Conservation (phyloP, 208 protist species). For the Acanthamoeba castellanii region DNA sequence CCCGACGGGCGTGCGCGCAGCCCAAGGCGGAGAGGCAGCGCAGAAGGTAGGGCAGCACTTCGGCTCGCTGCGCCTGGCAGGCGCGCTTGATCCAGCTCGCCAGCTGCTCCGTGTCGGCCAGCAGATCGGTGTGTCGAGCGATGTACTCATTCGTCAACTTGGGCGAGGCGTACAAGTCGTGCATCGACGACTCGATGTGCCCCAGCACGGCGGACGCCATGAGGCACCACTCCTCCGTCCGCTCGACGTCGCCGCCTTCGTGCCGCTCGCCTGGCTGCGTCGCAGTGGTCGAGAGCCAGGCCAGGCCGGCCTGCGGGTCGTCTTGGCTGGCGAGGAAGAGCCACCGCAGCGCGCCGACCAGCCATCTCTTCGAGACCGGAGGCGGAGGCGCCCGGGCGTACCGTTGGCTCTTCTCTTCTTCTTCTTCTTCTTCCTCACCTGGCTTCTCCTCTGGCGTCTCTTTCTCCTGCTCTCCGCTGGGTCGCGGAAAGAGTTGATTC, state of each 20-base stretch:
- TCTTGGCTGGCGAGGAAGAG: background rate
- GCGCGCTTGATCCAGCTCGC: background rate
- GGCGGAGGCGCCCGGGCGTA: too few species aligned
- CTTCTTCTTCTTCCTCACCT: too few species aligned
- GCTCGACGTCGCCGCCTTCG: background rate
- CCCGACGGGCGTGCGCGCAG: too few species aligned
- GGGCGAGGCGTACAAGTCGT: background rate
- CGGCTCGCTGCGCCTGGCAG: background rate
- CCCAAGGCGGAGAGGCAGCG: background rate
- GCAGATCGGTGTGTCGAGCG: background rate
- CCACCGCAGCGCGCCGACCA: background rate
- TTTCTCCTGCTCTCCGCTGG: too few species aligned
- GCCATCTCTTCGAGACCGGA: background rate
- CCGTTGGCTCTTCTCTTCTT: too few species aligned
- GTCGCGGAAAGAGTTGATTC: too few species aligned
- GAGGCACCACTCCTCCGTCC: background rate
- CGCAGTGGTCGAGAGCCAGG: background rate
- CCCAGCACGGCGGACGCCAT: background rate
- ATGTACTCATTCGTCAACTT: background rate
- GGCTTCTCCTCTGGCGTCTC: too few species aligned
- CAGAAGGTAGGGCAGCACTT: background rate
- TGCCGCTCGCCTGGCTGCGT: too few species aligned
- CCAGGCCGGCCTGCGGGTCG: background rate
- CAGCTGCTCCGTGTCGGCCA: background rate
- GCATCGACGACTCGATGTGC: background rate